Percentiles rank a stretch among this genome's conserved stretches.
These are phyloP conservation scores for Lanzia echinophila DNA, from an alignment of 2,329 filamentous ascomycete species.

Conservation along the genomic window DNA sequence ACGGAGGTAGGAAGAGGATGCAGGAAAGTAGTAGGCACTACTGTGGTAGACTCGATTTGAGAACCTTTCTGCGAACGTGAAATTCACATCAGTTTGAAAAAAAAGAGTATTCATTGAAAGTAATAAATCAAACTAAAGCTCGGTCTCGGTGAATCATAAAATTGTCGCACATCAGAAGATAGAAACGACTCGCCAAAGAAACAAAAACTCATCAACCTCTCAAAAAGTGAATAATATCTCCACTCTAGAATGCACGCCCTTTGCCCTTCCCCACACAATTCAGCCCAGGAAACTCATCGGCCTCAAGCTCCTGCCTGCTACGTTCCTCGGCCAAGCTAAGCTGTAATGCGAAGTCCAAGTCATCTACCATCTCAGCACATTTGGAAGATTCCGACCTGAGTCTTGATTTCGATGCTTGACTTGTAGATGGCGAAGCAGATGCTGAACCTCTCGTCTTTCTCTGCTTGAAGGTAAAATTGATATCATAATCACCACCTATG, in stretches of 20 bases:
- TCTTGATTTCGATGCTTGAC: constrained; percentile 25
- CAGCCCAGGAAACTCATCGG: neutral
- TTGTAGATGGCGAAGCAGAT: constrained; percentile 33
- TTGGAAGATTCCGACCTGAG: neutral
- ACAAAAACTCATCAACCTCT: too few species aligned
- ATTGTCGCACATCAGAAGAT: too few species aligned
- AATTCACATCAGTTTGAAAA: too few species aligned
- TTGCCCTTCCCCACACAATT: neutral
- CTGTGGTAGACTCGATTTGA: too few species aligned
- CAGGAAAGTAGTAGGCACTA: too few species aligned
- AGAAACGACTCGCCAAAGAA: too few species aligned
- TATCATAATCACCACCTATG: constrained; percentile 39
- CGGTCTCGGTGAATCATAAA: too few species aligned
- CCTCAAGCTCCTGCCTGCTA: constrained; percentile 18
- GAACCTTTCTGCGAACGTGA: too few species aligned
- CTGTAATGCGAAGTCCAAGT: constrained; percentile 53
- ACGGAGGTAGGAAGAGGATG: too few species aligned
- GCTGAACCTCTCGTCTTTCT: constrained; percentile 38
- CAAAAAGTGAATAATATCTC: too few species aligned
- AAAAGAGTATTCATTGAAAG: constrained; percentile 8
- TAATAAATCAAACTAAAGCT: too few species aligned
- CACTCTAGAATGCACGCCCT: constrained; percentile 1
- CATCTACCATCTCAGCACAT: constrained; percentile 35
- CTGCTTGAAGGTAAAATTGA: constrained; percentile 43
- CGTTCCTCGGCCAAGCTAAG: constrained; percentile 53